These are phyloP conservation scores for Pisolithus thermaeus DNA, from an alignment of 1,284 basidiomycete species.

Conservation along the genomic window DNA sequence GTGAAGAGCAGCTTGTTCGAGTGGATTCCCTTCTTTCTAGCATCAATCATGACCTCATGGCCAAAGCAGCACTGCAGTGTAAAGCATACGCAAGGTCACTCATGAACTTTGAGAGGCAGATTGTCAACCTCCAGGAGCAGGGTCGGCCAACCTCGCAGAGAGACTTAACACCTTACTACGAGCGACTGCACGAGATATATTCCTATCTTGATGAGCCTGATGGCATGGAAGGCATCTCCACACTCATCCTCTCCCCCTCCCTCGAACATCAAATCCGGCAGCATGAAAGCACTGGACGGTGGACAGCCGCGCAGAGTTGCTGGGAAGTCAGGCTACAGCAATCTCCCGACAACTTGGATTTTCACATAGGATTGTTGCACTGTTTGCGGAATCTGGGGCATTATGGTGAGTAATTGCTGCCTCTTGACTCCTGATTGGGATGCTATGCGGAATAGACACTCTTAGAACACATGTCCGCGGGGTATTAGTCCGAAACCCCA, in stretches of 20 bases:
- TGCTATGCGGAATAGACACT: slow-evolving; percentile 58
- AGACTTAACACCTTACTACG: slow-evolving; percentile 78
- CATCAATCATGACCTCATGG: slow-evolving; percentile 88
- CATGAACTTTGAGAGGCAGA: slow-evolving; percentile 90
- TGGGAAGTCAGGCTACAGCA: slow-evolving; percentile 98
- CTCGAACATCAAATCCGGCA: slow-evolving; percentile 97
- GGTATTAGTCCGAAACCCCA: slow-evolving; percentile 79
- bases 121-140: slow-evolving; percentile 49
- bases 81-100: slow-evolving; percentile 92
- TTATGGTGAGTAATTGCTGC: slow-evolving; percentile 63
- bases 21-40: slow-evolving; percentile 79
- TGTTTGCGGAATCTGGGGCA: slow-evolving; percentile 95
- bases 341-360: slow-evolving; percentile 82
- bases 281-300: slow-evolving; percentile 94
- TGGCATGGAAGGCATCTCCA: slow-evolving; percentile 98
- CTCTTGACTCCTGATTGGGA: neutral
- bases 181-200: slow-evolving; percentile 94
- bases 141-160: slow-evolving; percentile 32
- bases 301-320: slow-evolving; percentile 99
- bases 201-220: slow-evolving; percentile 96
- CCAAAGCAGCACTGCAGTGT: slow-evolving; percentile 90
- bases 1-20: slow-evolving; percentile 54
- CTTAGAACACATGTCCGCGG: slow-evolving; percentile 94
- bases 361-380: slow-evolving; percentile 86
- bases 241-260: slow-evolving; percentile 83